Evolutionary conservation across 768 basidiomycete genomes (phyloP).

Genomic region (Mycena epipterygia): DNA sequence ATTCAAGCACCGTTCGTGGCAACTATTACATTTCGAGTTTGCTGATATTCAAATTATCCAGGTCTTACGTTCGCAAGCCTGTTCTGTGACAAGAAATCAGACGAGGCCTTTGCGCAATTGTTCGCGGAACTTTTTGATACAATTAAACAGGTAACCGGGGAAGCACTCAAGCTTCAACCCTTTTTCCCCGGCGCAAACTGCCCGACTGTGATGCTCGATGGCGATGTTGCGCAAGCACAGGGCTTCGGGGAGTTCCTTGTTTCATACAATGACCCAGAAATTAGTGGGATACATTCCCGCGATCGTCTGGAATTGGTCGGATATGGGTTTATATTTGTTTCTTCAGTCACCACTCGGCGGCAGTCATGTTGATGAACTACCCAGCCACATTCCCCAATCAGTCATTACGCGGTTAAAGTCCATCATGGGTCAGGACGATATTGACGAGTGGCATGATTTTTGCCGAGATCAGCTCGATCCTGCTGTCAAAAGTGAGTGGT

Average conservation of each 20-base stretch:
- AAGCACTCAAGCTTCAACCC: background rate
- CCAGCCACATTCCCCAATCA: conserved; percentile 11
- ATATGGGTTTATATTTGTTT: background rate
- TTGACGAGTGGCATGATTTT: conserved; percentile 37
- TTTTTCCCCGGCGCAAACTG: background rate
- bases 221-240: background rate
- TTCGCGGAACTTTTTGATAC: conserved; percentile 33
- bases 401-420: conserved; percentile 31
- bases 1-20: conserved; percentile 11
- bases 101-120: conserved; percentile 27
- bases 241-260: background rate
- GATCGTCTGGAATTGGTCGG: background rate
- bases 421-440: conserved; percentile 30
- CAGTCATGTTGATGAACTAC: conserved; percentile 40
- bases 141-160: conserved; percentile 29
- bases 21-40: background rate
- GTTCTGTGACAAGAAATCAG: conserved; percentile 33
- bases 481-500: conserved; percentile 5
- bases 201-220: background rate
- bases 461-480: background rate
- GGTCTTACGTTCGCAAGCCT: conserved; percentile 20
- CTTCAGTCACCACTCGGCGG: background rate
- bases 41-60: background rate
- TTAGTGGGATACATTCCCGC: background rate
- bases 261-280: background rate